Base-by-base conservation (phyloP, 2,329 filamentous ascomycete species). In the Dactylellina sp. region DNA sequence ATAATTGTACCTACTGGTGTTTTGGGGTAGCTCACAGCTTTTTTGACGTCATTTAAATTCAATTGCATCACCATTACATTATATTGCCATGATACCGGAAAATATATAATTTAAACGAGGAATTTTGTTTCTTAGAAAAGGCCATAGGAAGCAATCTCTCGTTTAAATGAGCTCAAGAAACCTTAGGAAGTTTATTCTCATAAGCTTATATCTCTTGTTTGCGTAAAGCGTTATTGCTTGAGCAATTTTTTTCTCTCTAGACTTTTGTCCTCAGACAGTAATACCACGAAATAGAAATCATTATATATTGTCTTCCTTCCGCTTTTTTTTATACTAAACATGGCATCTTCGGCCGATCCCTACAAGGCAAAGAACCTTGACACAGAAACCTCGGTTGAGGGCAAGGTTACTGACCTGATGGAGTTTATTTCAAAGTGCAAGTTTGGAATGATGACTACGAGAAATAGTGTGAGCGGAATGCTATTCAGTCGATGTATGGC, bases 371-470 rank as follows among this genome's bases (percentile, higher is more conserved):
- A 71, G 47, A 78, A 78, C 42, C 42, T 71, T 40, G 77, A 77
- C 42, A 66, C 53, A 7, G 44, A 74, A 11, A 71, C 63, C 7
- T 70, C 66, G 6, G 35, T 78, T 42, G 77, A 76, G 52, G 76
- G 76, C 7, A 96, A 96, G 84, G 84, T 96, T 75, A 86, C 90
- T 71, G 91, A 91, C 71, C 85, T 96, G 40, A 83, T 85, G 78
- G 83, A 84, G 12, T 96, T 96, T 81, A 86, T 91, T 79, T 85
- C 86, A 39, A 84, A 85, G 75, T 86, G 85, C 84, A 96, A 96
- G 82, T 96, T 92, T 80, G 91, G 76, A n/a, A 91, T 96, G 89
- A 89, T 96, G 88, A 95, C 92, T 7, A 96, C 93, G 20, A 85
- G 89, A 55, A 88, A 89, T 53, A 83, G 86, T 1, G 84, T 85